Evolutionary conservation across 805 yeast genomes (phyloP).

Genomic region (Barnettozyma californica): DNA sequence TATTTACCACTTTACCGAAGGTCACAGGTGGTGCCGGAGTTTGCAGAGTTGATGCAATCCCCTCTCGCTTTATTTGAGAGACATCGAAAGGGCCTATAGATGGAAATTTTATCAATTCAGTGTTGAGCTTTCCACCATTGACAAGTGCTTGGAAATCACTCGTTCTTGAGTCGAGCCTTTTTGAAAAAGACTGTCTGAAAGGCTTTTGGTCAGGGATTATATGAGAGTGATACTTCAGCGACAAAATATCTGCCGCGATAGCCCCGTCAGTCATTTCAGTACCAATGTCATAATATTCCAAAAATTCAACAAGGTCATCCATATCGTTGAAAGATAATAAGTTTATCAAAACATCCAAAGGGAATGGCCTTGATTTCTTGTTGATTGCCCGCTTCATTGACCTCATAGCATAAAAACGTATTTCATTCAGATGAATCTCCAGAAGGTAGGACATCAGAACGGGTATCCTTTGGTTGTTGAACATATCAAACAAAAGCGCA

Average conservation of each 20-base stretch:
- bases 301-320: conserved; percentile 49
- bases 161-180: conserved; percentile 36
- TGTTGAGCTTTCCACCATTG: conserved; percentile 12
- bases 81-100: background rate
- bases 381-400: conserved; percentile 64
- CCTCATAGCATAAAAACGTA: conserved; percentile 68
- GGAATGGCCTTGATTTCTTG: conserved; percentile 62
- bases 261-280: conserved; percentile 30
- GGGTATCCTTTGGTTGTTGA: conserved; percentile 49
- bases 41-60: background rate
- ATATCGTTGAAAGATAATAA: conserved; percentile 65
- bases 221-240: conserved; percentile 35
- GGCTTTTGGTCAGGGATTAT: conserved; percentile 34
- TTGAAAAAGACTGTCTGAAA: conserved; percentile 42
- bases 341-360: conserved; percentile 39
- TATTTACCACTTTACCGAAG: background rate
- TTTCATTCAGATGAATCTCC: conserved; percentile 76
- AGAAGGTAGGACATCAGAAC: conserved; percentile 65
- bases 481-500: conserved; percentile 54
- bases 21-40: background rate
- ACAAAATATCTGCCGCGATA: conserved; percentile 36
- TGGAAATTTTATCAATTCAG: conserved; percentile 3
- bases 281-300: conserved; percentile 58
- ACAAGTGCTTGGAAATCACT: conserved; percentile 31
- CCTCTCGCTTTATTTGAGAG: background rate